Evolutionary conservation across 163 green algal species (phyloP), one percentile per base, ranked within the genome.

Genomic region (Smithsoniella earleae): DNA sequence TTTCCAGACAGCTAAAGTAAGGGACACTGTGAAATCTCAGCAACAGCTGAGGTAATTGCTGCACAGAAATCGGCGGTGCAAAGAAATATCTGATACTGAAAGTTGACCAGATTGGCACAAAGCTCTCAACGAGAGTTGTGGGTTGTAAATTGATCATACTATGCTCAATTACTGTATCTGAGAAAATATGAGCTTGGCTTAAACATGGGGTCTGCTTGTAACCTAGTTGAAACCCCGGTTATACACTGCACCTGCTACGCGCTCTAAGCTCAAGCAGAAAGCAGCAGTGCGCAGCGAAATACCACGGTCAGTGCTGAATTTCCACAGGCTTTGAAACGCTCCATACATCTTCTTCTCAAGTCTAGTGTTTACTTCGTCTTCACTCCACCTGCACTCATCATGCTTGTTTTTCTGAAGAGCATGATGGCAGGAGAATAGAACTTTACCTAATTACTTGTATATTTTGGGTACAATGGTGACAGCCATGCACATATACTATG

Each of bases 151-250:
- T n/a, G n/a, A n/a, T n/a, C n/a, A n/a, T n/a, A n/a, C n/a, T n/a
- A n/a, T n/a, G n/a, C n/a, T n/a, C n/a, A n/a, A n/a, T n/a, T n/a
- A n/a, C n/a, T n/a, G n/a, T n/a, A n/a, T n/a, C n/a, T n/a, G n/a
- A n/a, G n/a, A n/a, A n/a, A n/a, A n/a, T n/a, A n/a, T n/a, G n/a
- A n/a, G n/a, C n/a, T n/a, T n/a, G n/a, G n/a, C n/a, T n/a, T n/a
- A n/a, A n/a, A n/a, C n/a, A n/a, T n/a, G n/a, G n/a, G n/a, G n/a
- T n/a, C n/a, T n/a, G n/a, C n/a, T n/a, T n/a, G n/a, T n/a, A n/a
- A n/a, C n/a, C n/a, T n/a, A n/a, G n/a, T n/a, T n/a, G 69, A 96
- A 95, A 31, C 90, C 90, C 36, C 90, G 78, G 77, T 95, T 85
- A 2, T 94, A 79, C 77, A 88, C 86, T 0, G 89, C 89, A 2